These are phyloP conservation scores for Porphyridium purpureum DNA, from an alignment of 23 red algal genomes.

Conservation along the genomic window DNA sequence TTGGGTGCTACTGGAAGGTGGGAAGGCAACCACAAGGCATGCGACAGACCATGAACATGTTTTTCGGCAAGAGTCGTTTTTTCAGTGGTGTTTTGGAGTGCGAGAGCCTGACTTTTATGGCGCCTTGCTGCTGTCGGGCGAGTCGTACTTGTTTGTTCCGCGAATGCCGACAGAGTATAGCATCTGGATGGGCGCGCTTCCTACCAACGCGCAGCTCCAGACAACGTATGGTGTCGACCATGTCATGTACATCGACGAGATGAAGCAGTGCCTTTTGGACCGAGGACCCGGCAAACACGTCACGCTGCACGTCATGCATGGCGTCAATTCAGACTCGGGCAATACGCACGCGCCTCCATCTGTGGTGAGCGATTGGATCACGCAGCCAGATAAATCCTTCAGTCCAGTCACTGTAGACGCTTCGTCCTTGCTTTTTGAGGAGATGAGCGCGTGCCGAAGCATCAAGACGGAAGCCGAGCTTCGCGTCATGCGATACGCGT, in stretches of 20 bases:
- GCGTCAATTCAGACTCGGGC: too few species aligned
- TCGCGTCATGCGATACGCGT: neutral
- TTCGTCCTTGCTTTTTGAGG: too few species aligned
- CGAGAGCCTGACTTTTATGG: neutral
- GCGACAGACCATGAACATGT: neutral
- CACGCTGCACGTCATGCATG: too few species aligned
- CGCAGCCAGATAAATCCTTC: too few species aligned
- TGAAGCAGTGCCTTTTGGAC: too few species aligned
- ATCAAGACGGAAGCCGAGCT: neutral
- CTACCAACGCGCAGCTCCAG: neutral
- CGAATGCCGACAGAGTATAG: neutral
- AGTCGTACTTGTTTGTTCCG: neutral
- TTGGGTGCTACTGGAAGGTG: slow-evolving; percentile 2
- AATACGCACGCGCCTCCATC: too few species aligned
- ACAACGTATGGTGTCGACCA: neutral
- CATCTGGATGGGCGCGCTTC: neutral
- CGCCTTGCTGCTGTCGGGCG: neutral
- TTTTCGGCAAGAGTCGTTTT: neutral
- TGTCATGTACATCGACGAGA: neutral
- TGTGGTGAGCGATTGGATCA: too few species aligned
- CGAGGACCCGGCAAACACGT: too few species aligned
- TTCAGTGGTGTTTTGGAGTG: neutral
- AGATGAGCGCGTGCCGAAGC: neutral
- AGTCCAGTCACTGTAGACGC: too few species aligned
- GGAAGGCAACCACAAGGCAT: neutral